Base-by-base conservation (phyloP, 139 green algal genomes). In the Coelastrella sp. region DNA sequence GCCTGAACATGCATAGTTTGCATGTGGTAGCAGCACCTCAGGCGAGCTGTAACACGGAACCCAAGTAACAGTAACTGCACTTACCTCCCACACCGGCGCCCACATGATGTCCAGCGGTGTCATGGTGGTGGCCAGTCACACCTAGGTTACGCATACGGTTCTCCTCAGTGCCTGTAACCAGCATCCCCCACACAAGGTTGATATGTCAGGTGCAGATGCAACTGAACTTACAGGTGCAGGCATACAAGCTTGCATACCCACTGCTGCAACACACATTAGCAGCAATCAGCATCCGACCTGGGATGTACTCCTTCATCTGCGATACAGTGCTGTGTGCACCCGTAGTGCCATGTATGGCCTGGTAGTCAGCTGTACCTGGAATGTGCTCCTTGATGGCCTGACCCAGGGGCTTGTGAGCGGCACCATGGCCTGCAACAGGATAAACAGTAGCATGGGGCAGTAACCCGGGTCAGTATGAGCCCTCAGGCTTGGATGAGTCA, bases 311-410 rank as follows among this genome's bases (percentile, higher is more conserved):
- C 83, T 88, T 88, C 47, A 65, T 76, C 19, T 80, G 32, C 64
- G 78, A 47, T 7, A 64, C 82, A 10, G 64, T 22, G 7, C 68
- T 71, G 68, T 80, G 68, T 65, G 83, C 68, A 23, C 47, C 66
- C 16, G 83, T 88, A 7, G 56, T 80, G 83, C 47, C 83, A 32
- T 88, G 83, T 3, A 19, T 88, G 7, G 83, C 83, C 83, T 80
- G 8, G 13, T 88, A 68, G 66, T 88, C 54, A 8, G 80, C 56
- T 4, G 83, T 88, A 57, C 83, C 83, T 58, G 83, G 83, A 19
- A 88, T 71, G 20, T 17, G 16, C 68, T 88, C 58, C 83, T 73
- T 88, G 83, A 88, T 71, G 68, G 65, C 54, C 83, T 88, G 65
- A 14, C 83, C 83, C 58, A 86, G 5, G 78, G 78, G 78, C 78